Conservation (phyloP, 257 asterid genomes). For the Thymus mandschuricus region DNA sequence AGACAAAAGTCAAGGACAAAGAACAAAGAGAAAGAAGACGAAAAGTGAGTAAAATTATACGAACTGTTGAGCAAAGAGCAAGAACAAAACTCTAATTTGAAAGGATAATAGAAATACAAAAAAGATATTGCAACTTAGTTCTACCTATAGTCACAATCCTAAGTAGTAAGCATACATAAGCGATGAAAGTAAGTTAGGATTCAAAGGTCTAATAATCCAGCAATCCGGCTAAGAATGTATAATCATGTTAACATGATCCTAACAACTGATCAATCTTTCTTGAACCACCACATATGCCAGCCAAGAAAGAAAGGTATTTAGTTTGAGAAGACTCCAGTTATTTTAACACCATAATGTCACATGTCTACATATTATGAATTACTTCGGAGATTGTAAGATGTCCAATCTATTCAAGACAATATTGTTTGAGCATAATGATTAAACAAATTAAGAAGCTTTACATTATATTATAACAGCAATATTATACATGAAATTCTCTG, state of each 20-base stretch:
- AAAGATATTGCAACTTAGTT: background rate
- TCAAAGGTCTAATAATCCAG: background rate
- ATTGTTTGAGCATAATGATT: background rate
- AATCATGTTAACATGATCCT: background rate
- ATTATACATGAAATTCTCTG: background rate
- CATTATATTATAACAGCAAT: background rate
- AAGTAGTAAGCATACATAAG: background rate
- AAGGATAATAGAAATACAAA: no score
- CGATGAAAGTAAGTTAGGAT: background rate
- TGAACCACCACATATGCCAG: background rate
- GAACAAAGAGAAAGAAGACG: background rate
- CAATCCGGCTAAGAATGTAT: background rate
- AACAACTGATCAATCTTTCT: background rate
- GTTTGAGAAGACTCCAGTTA: no score
- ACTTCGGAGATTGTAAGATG: background rate
- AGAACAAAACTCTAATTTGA: background rate
- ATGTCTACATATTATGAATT: background rate
- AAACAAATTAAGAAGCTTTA: background rate
- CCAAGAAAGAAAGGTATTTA: background rate
- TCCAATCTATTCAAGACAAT: background rate
- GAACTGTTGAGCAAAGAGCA: background rate
- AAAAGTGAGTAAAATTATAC: background rate
- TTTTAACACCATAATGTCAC: background rate
- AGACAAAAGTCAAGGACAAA: background rate
- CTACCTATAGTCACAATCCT: background rate